Conservation (phyloP, 148 eudicot genomes). For the Tetragonia tetragonoides region DNA sequence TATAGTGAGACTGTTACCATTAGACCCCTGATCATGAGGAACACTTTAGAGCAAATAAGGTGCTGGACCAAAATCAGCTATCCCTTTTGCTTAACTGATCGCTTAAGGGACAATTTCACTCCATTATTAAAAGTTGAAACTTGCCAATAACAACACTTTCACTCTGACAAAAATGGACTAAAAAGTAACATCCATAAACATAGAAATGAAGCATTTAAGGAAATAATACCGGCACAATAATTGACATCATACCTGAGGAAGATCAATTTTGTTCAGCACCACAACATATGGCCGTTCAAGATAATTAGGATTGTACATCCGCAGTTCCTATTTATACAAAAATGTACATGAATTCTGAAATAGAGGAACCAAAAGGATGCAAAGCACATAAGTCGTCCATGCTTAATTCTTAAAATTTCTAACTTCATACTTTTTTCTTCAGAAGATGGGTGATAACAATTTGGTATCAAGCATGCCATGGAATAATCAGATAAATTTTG, state of each 20-base stretch:
- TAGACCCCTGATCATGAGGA: neutral
- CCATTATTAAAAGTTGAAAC: neutral
- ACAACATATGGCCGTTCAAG: constrained; percentile 88
- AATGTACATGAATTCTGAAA: neutral
- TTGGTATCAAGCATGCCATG: neutral
- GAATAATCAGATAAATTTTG: neutral
- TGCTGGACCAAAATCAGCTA: neutral
- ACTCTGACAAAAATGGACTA: neutral
- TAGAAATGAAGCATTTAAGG: constrained; percentile 3
- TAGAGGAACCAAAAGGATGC: neutral
- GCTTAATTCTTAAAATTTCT: neutral
- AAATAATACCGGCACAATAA: constrained; percentile 5
- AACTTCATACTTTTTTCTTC: neutral
- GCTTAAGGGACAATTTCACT: neutral
- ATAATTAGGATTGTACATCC: constrained; percentile 97
- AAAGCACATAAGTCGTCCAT: neutral
- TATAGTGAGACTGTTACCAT: neutral
- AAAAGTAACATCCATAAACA: constrained; percentile 3
- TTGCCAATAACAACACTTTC: neutral
- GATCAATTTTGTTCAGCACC: constrained; percentile 91
- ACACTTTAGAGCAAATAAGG: neutral
- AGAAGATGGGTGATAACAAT: neutral
- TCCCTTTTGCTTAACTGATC: neutral
- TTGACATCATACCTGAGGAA: constrained; percentile 62
- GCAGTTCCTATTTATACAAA: constrained; percentile 59